Conservation (phyloP, 805 yeast genomes). For the Candida insectorum region DNA sequence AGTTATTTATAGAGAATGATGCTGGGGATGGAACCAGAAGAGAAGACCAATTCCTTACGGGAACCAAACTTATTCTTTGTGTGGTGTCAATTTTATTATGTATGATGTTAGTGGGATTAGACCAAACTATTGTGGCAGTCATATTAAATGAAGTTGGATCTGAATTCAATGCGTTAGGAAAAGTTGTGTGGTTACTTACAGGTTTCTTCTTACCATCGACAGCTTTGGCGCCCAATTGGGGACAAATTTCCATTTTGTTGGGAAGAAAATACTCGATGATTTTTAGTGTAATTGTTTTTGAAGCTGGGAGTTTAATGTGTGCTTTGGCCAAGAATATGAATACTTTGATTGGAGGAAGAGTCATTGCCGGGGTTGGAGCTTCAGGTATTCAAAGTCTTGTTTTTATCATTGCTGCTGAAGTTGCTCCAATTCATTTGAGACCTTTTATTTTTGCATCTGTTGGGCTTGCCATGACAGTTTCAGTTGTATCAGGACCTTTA, state of each 20-base stretch:
- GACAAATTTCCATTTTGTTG: constrained; percentile 32
- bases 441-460: constrained; percentile 32
- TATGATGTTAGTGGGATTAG: constrained; percentile 34
- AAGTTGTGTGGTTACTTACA: constrained; percentile 37
- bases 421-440: constrained; percentile 29
- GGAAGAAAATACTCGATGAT: constrained; percentile 31
- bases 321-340: constrained; percentile 35
- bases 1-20: constrained; percentile 32
- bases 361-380: constrained; percentile 35
- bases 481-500: constrained; percentile 57
- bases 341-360: constrained; percentile 40
- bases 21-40: constrained; percentile 42
- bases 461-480: constrained; percentile 44
- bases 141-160: constrained; percentile 33
- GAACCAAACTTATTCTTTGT: constrained; percentile 22
- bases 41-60: constrained; percentile 35
- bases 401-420: constrained; percentile 28
- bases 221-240: constrained; percentile 34
- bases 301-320: constrained; percentile 31
- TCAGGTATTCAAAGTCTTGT: constrained; percentile 30
- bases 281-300: constrained; percentile 9
- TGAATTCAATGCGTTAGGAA: constrained; percentile 29
- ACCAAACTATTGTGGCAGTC: constrained; percentile 37
- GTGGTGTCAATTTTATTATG: constrained; percentile 25
- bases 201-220: constrained; percentile 35